Base-by-base conservation (phyloP, 345 rosid genomes). In the Lepidium didymum region DNA sequence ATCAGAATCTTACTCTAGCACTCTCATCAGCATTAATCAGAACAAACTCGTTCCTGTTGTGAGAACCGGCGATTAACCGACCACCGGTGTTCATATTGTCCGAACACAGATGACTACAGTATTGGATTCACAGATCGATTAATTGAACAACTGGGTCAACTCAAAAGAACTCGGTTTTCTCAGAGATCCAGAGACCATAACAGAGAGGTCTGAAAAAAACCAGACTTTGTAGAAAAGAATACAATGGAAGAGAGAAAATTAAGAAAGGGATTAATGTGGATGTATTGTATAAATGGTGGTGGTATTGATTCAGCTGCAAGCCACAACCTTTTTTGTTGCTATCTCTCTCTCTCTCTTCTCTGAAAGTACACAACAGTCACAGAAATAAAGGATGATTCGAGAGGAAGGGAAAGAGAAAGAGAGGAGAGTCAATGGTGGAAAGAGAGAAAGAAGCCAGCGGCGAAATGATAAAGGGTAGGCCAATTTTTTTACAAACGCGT, bases 21-120 rank as follows among this genome's bases (percentile, higher is more conserved):
- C 59, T 82, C 81, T 94, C 99, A 69, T 94, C 99, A 25, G 99
- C 99, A 83, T 91, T 94, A 56, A 94, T 91, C 41, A 91, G 87
- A 46, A 94, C 92, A 69, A 94, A 94, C 83, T 94, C 99, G 66
- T 94, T 91, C 74, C 97, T 77, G 76, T 94, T 94, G 77, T 94
- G 97, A 76, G 99, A 94, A 50, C 99, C 97, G 76, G 97, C 99
- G 82, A 94, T 65, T 69, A 94, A 88, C 49, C 97, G 81, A 59
- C 99, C 97, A 6, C 96, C 87, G 51, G 99, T 94, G 69, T 87
- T 85, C 97, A 94, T 94, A 42, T 68, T 59, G 66, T 47, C 49
- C 33, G 71, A 57, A 63, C 56, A 76, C 68, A 16, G 40, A 56
- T 9, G 16, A 67, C 18, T 33, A 37, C 40, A 44, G 23, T 43